phyloP scores from a whole-genome alignment of 306 rosid species.

The Datisca glomerata region DNA sequence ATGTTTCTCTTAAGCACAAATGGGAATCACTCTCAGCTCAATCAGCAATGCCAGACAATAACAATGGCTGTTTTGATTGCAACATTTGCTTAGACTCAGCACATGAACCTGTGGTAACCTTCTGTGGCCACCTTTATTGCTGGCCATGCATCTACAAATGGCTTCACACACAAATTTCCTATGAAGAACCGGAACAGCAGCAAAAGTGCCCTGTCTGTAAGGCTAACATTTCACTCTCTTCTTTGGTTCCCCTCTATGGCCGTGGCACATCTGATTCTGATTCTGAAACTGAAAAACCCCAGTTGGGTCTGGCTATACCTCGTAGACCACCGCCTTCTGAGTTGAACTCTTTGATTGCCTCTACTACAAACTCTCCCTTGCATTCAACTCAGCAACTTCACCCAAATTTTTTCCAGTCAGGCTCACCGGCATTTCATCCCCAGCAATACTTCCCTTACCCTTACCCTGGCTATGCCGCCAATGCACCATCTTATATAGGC shows the following conservation, averaged over 20 bases:
- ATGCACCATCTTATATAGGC: slow-evolving; percentile 37
- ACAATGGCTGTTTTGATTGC: slow-evolving; percentile 62
- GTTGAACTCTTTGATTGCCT: slow-evolving; percentile 19
- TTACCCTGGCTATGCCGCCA: slow-evolving; percentile 33
- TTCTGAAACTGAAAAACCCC: slow-evolving; percentile 36
- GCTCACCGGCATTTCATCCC: slow-evolving; percentile 31
- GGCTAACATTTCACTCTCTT: slow-evolving; percentile 47
- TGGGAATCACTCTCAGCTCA: slow-evolving; percentile 32
- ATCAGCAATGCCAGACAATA: slow-evolving; percentile 21
- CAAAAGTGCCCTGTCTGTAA: slow-evolving; percentile 78
- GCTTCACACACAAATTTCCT: slow-evolving; percentile 47
- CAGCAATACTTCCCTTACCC: slow-evolving; percentile 40
- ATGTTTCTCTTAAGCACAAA: slow-evolving; percentile 32
- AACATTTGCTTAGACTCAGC: slow-evolving; percentile 85
- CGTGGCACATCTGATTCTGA: slow-evolving; percentile 41
- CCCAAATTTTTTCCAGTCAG: slow-evolving; percentile 38
- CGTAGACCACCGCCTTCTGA: slow-evolving; percentile 50
- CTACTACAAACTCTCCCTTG: slow-evolving; percentile 20
- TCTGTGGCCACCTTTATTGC: slow-evolving; percentile 90
- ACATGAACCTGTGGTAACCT: slow-evolving; percentile 74
- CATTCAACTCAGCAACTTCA: slow-evolving; percentile 28
- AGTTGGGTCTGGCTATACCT: slow-evolving; percentile 40
- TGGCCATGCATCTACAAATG: slow-evolving; percentile 94
- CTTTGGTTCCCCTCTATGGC: slow-evolving; percentile 85
- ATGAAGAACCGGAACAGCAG: slow-evolving; percentile 28